Base-by-base conservation (phyloP, 345 rosid genomes). In the Camelina laxa region DNA sequence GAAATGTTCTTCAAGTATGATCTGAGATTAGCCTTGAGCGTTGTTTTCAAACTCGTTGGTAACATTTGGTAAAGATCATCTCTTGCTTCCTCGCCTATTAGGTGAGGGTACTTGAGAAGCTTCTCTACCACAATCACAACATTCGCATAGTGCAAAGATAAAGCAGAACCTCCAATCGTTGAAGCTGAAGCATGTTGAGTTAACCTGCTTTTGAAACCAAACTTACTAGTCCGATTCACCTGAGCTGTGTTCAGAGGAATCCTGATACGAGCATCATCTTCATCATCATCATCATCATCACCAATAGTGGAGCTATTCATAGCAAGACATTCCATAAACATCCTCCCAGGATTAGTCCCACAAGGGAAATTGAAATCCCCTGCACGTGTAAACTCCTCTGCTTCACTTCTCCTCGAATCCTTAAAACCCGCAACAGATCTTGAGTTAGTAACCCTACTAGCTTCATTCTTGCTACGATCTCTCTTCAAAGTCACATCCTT, bases 61-160 rank as follows among this genome's bases (percentile, higher is more conserved):
- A 94, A 48, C 97, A 94, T 94, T 81, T 91, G 95, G 78, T 94
- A 92, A 77, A 95, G 84, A 86, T 95, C 96, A 22, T 87, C 97
- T 79, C 99, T 84, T 10, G 99, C 97, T 79, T 92, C 97, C 72
- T 92, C 97, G 0, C 97, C 99, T 13, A 95, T 96, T 61, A 92
- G 81, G 82, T 90, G 99, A 72, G 99, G 99, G 65, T 92, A 89
- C 14, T 81, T 87, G 3, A 95, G 87, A 67, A 95, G 84, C 86
- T 95, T 92, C 84, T 95, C 97, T 16, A 95, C 82, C 15, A 95
- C 89, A 51, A 95, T 90, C 71, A 95, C 84, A 9, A 92, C 88
- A 70, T 92, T 95, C 0, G 99, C 97, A 70, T 95, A 92, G 72
- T 89, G 97, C 76, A 95, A 74, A 55, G 97, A 89, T 41, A 95